Conservation (phyloP, 257 asterid genomes). For the Thymus quinquecostatus region DNA sequence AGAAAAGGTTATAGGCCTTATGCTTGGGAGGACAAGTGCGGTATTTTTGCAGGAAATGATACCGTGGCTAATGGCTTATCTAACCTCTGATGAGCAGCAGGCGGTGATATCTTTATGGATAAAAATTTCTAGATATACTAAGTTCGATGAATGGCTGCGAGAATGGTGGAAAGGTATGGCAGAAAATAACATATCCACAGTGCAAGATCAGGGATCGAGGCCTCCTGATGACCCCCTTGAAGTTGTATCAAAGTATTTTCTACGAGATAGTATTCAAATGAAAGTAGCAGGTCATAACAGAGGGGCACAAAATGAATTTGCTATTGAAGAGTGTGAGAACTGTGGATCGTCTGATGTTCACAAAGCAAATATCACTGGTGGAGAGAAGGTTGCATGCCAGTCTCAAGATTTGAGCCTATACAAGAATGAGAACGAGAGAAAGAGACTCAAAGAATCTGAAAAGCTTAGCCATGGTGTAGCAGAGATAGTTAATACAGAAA, state of each 20-base stretch:
- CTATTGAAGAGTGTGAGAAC: slow-evolving; percentile 30
- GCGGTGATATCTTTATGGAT: slow-evolving; percentile 65
- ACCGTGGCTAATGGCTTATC: slow-evolving; percentile 77
- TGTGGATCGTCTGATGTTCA: slow-evolving; percentile 41
- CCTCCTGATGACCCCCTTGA: slow-evolving; percentile 62
- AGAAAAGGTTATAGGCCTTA: slow-evolving; percentile 66
- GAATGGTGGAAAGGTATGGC: slow-evolving; percentile 88
- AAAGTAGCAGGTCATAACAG: slow-evolving; percentile 29
- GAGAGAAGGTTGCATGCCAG: slow-evolving; percentile 35
- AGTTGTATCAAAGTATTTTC: slow-evolving; percentile 60
- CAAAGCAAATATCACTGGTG: slow-evolving; percentile 27
- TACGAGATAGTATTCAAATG: slow-evolving; percentile 42
- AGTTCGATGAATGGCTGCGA: slow-evolving; percentile 74
- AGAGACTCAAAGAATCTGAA: slow-evolving; percentile 38
- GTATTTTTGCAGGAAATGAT: slow-evolving; percentile 69
- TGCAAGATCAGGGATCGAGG: slow-evolving; percentile 41
- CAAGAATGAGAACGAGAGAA: slow-evolving; percentile 45
- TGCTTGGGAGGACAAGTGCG: slow-evolving; percentile 72
- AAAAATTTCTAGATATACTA: slow-evolving; percentile 61
- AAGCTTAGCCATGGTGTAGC: slow-evolving; percentile 37
- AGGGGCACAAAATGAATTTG: slow-evolving; percentile 29
- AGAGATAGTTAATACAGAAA: slow-evolving; percentile 25
- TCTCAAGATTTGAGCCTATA: slow-evolving; percentile 33
- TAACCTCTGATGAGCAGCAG: slow-evolving; percentile 65
- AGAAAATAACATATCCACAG: slow-evolving; percentile 39